Base-by-base conservation (phyloP, 345 rosid genomes). In the Ceriops decandra region DNA sequence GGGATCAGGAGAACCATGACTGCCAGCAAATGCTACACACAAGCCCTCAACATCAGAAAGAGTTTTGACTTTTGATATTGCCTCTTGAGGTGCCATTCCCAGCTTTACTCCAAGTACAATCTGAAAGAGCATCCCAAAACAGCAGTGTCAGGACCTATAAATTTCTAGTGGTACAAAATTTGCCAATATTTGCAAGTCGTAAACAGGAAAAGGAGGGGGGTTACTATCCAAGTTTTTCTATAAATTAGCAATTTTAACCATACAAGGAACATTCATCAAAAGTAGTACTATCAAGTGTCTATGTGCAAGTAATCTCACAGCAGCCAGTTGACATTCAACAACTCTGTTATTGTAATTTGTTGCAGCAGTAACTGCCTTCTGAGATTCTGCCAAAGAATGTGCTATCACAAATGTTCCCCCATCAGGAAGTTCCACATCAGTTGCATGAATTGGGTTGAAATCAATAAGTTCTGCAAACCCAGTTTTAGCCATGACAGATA, bases 391-490 rank as follows among this genome's bases (percentile, higher is more conserved):
- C 70, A 95, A 86, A 60, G 96, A 95, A 77, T 95, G 87, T 22
- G 98, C 97, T 62, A 95, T 92, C 35, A 95, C 87, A 79, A 95
- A 95, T 71, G 88, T 88, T 1, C 98, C 99, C n/a, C 97, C 98
- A 68, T 78, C 77, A 77, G 98, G 99, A 81, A 92, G 98, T 81
- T 92, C 74, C 72, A 95, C 96, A 70, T 95, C 99, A 62, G 98
- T 95, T 78, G 96, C 99, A 19, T 85, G 87, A 60, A 95, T 85
- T 67, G 99, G 99, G 66, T 95, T 95, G 83, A 95, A 95, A 83
- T 95, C 99, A 80, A 95, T 95, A 68, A 95, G 97, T 85, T 95
- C 99, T 10, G 99, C 99, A 84, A 95, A 95, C 27, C 98, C 99
- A 69, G 79, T 53, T 82, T 88, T 86, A 47, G 98, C 99, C 99